Percentiles rank a stretch among this genome's conserved stretches.
Evolutionary conservation across 2,329 filamentous ascomycete species (phyloP).

Genomic region (Colletotrichum theobromicola): DNA sequence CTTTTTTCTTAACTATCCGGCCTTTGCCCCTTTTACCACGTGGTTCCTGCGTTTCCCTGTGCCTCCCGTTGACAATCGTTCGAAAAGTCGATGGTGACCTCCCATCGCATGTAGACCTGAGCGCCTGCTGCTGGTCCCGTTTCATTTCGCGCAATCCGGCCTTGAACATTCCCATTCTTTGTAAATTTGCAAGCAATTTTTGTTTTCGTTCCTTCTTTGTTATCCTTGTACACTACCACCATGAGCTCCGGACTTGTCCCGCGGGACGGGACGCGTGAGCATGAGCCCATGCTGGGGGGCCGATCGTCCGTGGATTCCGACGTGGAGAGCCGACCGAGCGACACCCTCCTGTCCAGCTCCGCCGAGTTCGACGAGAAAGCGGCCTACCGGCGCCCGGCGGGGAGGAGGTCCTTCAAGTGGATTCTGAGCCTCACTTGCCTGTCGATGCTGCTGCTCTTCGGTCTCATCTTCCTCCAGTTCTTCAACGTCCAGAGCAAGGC

Average conservation of each 20-base stretch:
- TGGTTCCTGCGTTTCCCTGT: neutral
- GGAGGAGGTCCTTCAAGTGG: slow-evolving; percentile 13
- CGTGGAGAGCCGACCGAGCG: slow-evolving; percentile 8
- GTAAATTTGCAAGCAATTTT: neutral
- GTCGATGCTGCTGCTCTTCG: slow-evolving; percentile 10
- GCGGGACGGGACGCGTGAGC: slow-evolving; percentile 18
- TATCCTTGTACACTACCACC: neutral
- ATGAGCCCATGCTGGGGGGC: slow-evolving; percentile 15
- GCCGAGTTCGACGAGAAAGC: slow-evolving; percentile 1
- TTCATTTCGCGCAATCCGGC: neutral
- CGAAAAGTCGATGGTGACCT: slow-evolving; percentile 1
- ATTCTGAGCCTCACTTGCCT: slow-evolving; percentile 14
- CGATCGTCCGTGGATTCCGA: slow-evolving; percentile 9
- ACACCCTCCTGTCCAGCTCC: neutral
- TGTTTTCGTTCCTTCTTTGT: neutral
- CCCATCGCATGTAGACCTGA: neutral
- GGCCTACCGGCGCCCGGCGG: neutral
- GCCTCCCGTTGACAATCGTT: neutral
- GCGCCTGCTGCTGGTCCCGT: neutral
- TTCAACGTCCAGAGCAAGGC: slow-evolving; percentile 11
- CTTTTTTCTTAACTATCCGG: neutral
- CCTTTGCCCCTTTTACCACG: slow-evolving; percentile 17
- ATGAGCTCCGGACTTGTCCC: slow-evolving; percentile 16
- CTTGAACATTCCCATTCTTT: neutral
- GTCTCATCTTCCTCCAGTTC: slow-evolving; percentile 17